Percentiles rank a stretch among this genome's conserved stretches.
Conservation (phyloP, 257 asterid species). For the Hygrophila difformis region DNA sequence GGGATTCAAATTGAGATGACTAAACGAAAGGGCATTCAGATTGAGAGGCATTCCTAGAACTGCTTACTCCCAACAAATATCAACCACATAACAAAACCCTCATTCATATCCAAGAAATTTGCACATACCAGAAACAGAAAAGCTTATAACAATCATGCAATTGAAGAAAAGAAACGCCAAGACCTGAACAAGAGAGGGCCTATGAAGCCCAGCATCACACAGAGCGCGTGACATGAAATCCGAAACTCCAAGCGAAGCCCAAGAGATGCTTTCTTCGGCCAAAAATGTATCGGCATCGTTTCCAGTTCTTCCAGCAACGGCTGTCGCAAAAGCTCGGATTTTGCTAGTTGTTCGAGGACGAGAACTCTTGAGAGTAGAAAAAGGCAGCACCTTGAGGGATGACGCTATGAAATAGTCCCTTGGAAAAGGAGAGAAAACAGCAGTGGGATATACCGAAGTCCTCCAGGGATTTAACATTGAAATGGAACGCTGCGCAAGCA, state of each 20-base stretch:
- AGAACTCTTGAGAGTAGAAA: slow-evolving; percentile 14
- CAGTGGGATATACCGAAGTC: slow-evolving; percentile 25
- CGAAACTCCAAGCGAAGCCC: slow-evolving; percentile 81
- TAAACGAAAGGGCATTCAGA: too few species aligned
- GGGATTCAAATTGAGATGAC: too few species aligned
- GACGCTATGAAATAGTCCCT: slow-evolving; percentile 10
- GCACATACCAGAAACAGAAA: too few species aligned
- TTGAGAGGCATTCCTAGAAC: too few species aligned
- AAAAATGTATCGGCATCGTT: slow-evolving; percentile 52
- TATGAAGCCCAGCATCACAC: slow-evolving; percentile 46
- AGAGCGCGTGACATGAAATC: slow-evolving; percentile 53
- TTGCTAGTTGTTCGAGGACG: slow-evolving; percentile 22
- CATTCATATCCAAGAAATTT: too few species aligned
- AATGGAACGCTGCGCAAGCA: slow-evolving; percentile 44
- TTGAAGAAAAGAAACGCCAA: too few species aligned
- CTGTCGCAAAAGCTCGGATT: slow-evolving; percentile 36
- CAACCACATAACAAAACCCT: too few species aligned
- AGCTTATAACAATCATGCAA: too few species aligned
- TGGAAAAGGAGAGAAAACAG: slow-evolving; percentile 14
- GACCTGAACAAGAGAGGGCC: slow-evolving; percentile 95
- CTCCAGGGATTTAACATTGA: slow-evolving; percentile 33
- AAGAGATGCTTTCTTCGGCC: slow-evolving; percentile 70
- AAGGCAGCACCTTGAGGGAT: slow-evolving; percentile 16
- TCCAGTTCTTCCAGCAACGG: slow-evolving; percentile 26
- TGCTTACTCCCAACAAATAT: too few species aligned